phyloP scores from a whole-genome alignment of 495 filamentous ascomycete species.

The Hyaloscypha hepaticicola region DNA sequence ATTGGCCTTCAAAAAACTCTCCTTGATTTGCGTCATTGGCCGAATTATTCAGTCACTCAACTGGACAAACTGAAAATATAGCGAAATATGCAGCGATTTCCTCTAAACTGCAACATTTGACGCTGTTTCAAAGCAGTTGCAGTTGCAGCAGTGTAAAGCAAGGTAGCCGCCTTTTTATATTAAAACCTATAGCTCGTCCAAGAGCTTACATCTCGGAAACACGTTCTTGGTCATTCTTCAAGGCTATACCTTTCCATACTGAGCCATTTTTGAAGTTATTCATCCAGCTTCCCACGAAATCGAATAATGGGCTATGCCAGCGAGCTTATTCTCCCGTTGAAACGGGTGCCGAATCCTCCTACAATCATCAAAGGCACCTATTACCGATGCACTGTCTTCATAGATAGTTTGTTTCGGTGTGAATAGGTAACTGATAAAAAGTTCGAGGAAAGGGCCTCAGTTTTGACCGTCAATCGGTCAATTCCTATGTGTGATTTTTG shows the following conservation, averaged over 20 bases:
- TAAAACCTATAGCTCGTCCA: too few species aligned
- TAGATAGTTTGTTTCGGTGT: constrained; percentile 49
- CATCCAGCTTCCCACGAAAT: neutral
- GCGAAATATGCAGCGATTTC: too few species aligned
- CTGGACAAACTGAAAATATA: too few species aligned
- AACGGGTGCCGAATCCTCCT: neutral
- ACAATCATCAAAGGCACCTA: neutral
- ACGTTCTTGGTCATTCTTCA: neutral
- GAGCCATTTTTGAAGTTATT: neutral
- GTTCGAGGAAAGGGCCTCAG: constrained; percentile 46
- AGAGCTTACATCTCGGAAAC: neutral
- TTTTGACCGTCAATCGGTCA: neutral
- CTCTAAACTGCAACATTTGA: too few species aligned
- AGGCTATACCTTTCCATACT: neutral
- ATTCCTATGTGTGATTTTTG: neutral
- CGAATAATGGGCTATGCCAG: neutral
- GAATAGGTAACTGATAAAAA: constrained; percentile 53
- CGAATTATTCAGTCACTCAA: neutral
- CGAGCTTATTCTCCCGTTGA: neutral
- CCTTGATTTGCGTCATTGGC: neutral
- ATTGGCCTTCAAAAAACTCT: neutral
- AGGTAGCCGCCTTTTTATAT: too few species aligned
- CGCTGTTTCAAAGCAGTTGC: too few species aligned
- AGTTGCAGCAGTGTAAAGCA: too few species aligned
- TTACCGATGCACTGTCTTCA: constrained; percentile 55